Evolutionary conservation across 176 grass and related monocot genomes (phyloP).

Genomic region (Tillandsia fasciculata): DNA sequence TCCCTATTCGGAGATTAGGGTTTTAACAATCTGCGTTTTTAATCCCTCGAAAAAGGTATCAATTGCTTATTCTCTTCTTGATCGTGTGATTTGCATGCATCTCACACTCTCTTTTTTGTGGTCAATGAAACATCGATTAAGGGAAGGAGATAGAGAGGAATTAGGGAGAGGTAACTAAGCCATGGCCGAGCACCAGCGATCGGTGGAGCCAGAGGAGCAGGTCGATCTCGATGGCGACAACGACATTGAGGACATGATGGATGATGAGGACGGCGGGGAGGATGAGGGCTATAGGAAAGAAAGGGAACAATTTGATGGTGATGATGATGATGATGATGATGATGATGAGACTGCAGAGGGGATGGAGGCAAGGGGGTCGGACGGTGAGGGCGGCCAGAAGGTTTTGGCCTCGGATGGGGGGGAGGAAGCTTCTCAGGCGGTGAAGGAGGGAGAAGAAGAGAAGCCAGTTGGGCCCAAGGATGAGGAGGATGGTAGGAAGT

Average conservation of each 20-base stretch:
- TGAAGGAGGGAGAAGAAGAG: slow-evolving; percentile 24
- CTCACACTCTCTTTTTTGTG: not conserved
- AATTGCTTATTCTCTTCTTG: slow-evolving; percentile 15
- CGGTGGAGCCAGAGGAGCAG: slow-evolving; percentile 91
- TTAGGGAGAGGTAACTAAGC: slow-evolving; percentile 1
- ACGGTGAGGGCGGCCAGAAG: slow-evolving; percentile 11
- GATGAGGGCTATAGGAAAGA: slow-evolving; percentile 34
- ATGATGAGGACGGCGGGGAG: slow-evolving; percentile 47
- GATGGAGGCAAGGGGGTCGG: not conserved
- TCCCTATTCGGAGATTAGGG: slow-evolving; percentile 33
- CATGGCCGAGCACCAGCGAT: slow-evolving; percentile 21
- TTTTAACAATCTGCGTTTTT: slow-evolving; percentile 15
- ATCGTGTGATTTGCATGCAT: slow-evolving; percentile 1
- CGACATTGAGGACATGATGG: slow-evolving; percentile 63
- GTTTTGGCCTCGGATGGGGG: slow-evolving; percentile 10
- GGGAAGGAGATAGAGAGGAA: not conserved
- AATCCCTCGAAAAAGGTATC: slow-evolving; percentile 11
- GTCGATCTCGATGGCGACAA: slow-evolving; percentile 88
- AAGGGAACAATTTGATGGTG: slow-evolving; percentile 25
- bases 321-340: slow-evolving; percentile 35
- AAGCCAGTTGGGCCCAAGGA: slow-evolving; percentile 28
- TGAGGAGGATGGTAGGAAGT: slow-evolving; percentile 66
- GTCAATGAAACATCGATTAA: slow-evolving; percentile 1
- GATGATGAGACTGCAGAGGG: slow-evolving; percentile 30
- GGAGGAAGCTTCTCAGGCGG: slow-evolving; percentile 14